Base-by-base conservation (phyloP, 2,329 filamentous ascomycete genomes). In the Xylariaceae sp. region DNA sequence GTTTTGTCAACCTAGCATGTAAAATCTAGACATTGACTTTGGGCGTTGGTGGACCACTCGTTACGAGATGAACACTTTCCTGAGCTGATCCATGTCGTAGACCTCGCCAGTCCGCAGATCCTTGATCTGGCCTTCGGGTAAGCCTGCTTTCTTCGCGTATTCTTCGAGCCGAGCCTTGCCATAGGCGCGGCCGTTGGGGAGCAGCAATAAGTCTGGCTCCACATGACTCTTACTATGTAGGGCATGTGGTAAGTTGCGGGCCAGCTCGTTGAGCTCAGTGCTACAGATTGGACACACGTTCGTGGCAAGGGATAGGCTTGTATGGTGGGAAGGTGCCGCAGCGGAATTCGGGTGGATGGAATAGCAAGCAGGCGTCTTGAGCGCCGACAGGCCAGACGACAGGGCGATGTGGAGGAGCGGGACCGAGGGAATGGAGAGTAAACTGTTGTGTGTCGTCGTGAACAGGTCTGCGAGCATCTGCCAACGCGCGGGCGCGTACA, bases 321-420 rank as follows among this genome's bases (percentile, higher is more conserved):
- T 69, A n/a, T 71, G 67, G 61, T 74, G 72, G 16, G 65, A 64
- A n/a, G 67, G 63, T 7, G 66, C 65, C 7, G 66, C 54, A 30
- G 67, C 61, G 32, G 63, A 58, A 43, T 65, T 61, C 32, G 59
- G 56, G 53, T 47, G 70, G 67, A 47, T 74, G 1, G 87, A 87
- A 73, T 97, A 92, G 69, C 94, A 99, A 15, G 90, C 86, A 0
- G 94, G 94, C 0, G 94, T 97, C 72, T 99, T 99, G 61, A 99
- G 85, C 1, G 94, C 92, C 0, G 92, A 96, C 9, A 99, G 81
- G 7, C 94, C 94, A 0, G 92, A 91, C 0, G 87, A 90, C 9
- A 99, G 81, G 12, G 94, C 94, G 57, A 95, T 87, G 72, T 97
- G 90, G 22, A 99, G 83, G 16, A 96, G 81, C 0, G 94, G 92